These are phyloP conservation scores for Hanseniaspora thailandica DNA, from an alignment of 805 yeast species.

Conservation along the genomic window DNA sequence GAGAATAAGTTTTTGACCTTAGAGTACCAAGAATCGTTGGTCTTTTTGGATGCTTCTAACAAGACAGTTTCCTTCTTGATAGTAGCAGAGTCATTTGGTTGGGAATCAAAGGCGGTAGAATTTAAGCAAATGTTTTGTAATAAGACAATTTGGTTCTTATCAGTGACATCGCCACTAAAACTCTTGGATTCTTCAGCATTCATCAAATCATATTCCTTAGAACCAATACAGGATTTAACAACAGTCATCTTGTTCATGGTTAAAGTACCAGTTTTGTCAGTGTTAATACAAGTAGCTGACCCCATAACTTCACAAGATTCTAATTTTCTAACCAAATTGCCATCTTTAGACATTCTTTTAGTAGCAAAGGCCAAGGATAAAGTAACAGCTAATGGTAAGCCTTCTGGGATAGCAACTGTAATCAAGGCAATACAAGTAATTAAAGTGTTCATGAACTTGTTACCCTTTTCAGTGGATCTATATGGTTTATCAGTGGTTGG, in stretches of 20 bases:
- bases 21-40: constrained; percentile 4
- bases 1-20: constrained; percentile 13
- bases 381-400: constrained; percentile 94
- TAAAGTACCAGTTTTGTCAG: constrained; percentile 94
- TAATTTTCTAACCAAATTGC: constrained; percentile 85
- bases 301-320: constrained; percentile 98
- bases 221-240: constrained; percentile 62
- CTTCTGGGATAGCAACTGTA: constrained; percentile 99
- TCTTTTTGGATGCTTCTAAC: constrained; percentile 25
- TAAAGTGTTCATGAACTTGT: constrained; percentile 68
- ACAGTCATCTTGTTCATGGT: constrained; percentile 91
- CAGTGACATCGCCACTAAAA: constrained; percentile 12
- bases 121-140: constrained; percentile 58
- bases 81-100: constrained; percentile 19
- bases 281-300: constrained; percentile 91
- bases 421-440: constrained; percentile 86
- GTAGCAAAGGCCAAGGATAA: constrained; percentile 95
- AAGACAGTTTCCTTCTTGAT: constrained; percentile 17
- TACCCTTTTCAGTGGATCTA: constrained; percentile 58
- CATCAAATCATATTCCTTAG: constrained; percentile 43
- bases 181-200: constrained; percentile 16
- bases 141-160: constrained; percentile 20
- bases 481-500: neutral
- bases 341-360: constrained; percentile 93
- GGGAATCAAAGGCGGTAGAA: constrained; percentile 81